Conservation (phyloP, 2,329 filamentous ascomycete species). For the Diaporthe sp. region DNA sequence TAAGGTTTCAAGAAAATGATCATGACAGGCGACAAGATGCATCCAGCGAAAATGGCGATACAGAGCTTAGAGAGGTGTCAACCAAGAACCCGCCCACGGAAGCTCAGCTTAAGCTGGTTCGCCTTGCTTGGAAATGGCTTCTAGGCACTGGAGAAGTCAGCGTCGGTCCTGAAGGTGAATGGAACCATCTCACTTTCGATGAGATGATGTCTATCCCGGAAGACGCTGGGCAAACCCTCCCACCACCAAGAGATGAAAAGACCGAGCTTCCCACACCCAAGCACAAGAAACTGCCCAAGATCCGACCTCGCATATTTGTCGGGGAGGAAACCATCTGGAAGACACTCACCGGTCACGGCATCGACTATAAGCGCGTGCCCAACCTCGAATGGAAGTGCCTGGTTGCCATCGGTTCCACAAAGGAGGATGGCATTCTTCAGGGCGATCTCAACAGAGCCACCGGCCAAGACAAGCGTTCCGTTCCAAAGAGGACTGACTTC, state of each 20-base stretch:
- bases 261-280: conserved; percentile 17
- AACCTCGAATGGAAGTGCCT: conserved; percentile 71
- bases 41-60: conserved; percentile 2
- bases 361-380: conserved; percentile 70
- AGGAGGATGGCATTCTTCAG: conserved; percentile 69
- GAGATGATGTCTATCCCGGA: conserved; percentile 55
- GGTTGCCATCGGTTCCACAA: conserved; percentile 68
- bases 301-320: conserved; percentile 57
- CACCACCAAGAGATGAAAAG: background rate
- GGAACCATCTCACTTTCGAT: conserved; percentile 54
- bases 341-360: conserved; percentile 68
- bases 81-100: conserved; percentile 39
- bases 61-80: background rate
- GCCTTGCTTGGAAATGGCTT: conserved; percentile 58
- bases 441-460: conserved; percentile 69
- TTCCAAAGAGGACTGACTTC: conserved; percentile 71
- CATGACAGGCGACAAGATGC: background rate
- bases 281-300: conserved; percentile 30
- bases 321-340: conserved; percentile 71
- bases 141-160: conserved; percentile 55
- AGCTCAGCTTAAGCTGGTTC: conserved; percentile 51
- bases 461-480: conserved; percentile 73
- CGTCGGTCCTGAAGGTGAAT: conserved; percentile 51
- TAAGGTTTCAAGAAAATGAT: conserved; percentile 37
- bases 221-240: conserved; percentile 38